Evolutionary conservation across 495 filamentous ascomycete genomes (phyloP).

Genomic region (Xylaria palmicola): DNA sequence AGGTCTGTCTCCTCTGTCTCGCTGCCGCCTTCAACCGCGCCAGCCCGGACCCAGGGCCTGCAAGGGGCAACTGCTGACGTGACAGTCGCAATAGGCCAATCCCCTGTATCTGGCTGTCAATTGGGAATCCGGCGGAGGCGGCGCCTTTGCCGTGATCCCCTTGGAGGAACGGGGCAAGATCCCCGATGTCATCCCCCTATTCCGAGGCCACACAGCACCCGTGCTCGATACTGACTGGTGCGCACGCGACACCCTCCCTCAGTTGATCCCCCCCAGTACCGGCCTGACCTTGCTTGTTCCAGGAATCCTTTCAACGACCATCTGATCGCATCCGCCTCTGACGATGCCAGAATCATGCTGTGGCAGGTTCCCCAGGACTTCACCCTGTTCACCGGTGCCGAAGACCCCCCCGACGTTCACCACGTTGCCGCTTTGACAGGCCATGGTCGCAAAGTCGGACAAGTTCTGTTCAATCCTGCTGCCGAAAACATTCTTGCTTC

Average conservation of each 20-base stretch:
- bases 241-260: slow-evolving; percentile 33
- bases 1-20: slow-evolving; percentile 55
- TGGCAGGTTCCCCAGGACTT: slow-evolving; percentile 94
- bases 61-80: slow-evolving; percentile 27
- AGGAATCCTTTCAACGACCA: slow-evolving; percentile 96
- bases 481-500: slow-evolving; percentile 95
- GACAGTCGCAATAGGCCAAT: slow-evolving; percentile 63
- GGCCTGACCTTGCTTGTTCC: slow-evolving; percentile 24
- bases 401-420: slow-evolving; percentile 76
- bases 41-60: neutral
- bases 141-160: slow-evolving; percentile 95
- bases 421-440: slow-evolving; percentile 79
- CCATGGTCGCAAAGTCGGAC: slow-evolving; percentile 84
- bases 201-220: slow-evolving; percentile 90
- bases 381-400: slow-evolving; percentile 75
- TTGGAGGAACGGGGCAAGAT: slow-evolving; percentile 82
- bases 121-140: slow-evolving; percentile 96
- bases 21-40: neutral
- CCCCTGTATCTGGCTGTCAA: slow-evolving; percentile 96
- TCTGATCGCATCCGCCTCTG: slow-evolving; percentile 88
- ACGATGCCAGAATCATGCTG: slow-evolving; percentile 94
- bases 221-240: slow-evolving; percentile 98
- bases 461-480: slow-evolving; percentile 95
- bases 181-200: slow-evolving; percentile 90
- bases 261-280: slow-evolving; percentile 18